Base-by-base conservation (phyloP, 306 rosid species). In the Clitoria ternatea region DNA sequence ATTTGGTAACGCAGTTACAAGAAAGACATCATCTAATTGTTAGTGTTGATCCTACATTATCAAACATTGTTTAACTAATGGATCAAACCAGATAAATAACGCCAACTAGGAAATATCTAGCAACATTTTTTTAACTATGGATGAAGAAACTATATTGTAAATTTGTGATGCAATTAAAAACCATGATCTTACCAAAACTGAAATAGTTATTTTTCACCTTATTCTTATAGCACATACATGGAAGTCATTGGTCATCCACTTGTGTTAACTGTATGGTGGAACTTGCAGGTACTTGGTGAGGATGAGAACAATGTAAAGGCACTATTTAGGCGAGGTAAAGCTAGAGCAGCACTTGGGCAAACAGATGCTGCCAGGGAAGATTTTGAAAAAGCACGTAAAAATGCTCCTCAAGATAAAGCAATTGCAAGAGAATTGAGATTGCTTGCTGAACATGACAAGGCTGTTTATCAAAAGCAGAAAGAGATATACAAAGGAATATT, bases 401-500 rank as follows among this genome's bases (percentile, higher is more conserved):
- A 59, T 56, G 87, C 84, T 17, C 96, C 97, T 1, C 80, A 85
- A 43, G 96, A 94, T 80, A 89, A 90, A 84, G 91, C 92, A 18
- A 91, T 94, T 57, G 75, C 85, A 6, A 90, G 73, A 82, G 98
- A 90, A 85, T 72, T 94, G 56, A 85, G 79, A 37, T 62, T 84
- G 61, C 90, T 92, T 69, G 90, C 89, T 44, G 92, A 89, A 55
- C 94, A 89, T 40, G 95, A 90, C 82, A 89, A 85, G 83, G 92
- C 87, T 73, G 50, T 90, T 72, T 87, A 94, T 73, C 92, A 89
- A 83, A 94, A 90, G 91, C 98, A 90, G 66, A 94, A 85, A 76
- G 97, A 90, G 86, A 83, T 94, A 59, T 90, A 94, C 60, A 94
- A 87, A 80, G 98, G 98, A 35, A 86, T 94, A 49, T 90, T 94